Evolutionary conservation across 176 grass and related monocot genomes (phyloP), one percentile per base, ranked within the genome.

Genomic region (Oryza glumipatula): DNA sequence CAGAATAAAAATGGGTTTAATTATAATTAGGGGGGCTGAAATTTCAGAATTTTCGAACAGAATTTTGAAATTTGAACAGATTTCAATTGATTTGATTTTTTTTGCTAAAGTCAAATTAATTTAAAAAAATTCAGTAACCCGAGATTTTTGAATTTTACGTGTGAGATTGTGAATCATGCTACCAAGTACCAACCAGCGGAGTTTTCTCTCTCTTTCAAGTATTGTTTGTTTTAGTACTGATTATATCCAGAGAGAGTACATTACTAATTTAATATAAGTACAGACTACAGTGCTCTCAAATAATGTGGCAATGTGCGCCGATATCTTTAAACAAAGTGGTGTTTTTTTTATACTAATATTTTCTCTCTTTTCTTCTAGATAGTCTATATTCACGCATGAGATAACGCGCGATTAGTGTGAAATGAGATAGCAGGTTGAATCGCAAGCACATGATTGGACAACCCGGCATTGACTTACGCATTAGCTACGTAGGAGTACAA

Each of bases 381-480:
- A 17, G 46, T 52, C 72, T 19, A 21, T 19, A 23, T 63, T 22
- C 58, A 6, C 58, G 58, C n/a, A 33, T 52, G 24, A 33, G 10
- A 33, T 49, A 52, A 21, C 24, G 24, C 26, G 30, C 26, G 30
- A 32, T 52, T 74, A 76, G 58, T 56, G 19, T 54, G 73, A 21
- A 7, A 52, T 6, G 26, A 33, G 9, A 74, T 49, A 35, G 30
- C 45, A 52, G 54, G 48, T 54, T 33, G 47, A 52, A 76, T 54
- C 47, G 15, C 47, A 56, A 33, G 73, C 73, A 76, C 73, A 76
- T 76, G 48, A 56, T 21, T 21, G 48, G 15, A 76, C 17, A 28
- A 16, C 73, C 9, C 5, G 47, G 28, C 48, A 35, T 56, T 35
- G 73, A 56, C 48, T 35, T 54, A 17, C 2, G 48, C 13, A 7